phyloP scores from a whole-genome alignment of 2,329 filamentous ascomycete genomes.

The Didymellaceae sp. region DNA sequence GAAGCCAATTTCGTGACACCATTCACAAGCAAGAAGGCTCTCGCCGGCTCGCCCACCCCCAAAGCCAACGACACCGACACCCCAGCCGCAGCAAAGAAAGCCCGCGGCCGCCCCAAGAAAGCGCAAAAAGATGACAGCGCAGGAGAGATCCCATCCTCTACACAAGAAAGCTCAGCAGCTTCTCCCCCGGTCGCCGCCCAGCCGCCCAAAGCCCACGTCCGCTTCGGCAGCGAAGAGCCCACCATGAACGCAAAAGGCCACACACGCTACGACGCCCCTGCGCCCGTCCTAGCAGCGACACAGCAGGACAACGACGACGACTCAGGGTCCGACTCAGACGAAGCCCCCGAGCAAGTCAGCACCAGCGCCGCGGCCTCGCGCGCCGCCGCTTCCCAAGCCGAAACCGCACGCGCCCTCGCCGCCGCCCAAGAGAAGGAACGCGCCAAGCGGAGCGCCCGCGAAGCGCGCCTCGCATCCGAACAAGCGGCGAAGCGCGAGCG shows the following conservation, averaged over 20 bases:
- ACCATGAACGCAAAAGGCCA: slow-evolving; percentile 21
- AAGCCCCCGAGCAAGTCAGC: slow-evolving; percentile 49
- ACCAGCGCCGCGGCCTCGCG: slow-evolving; percentile 39
- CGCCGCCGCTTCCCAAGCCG: slow-evolving; percentile 36
- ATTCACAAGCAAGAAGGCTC: slow-evolving; percentile 25
- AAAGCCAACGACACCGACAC: slow-evolving; percentile 23
- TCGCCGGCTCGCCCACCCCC: slow-evolving; percentile 36
- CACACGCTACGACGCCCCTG: slow-evolving; percentile 18
- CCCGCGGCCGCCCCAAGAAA: slow-evolving; percentile 26
- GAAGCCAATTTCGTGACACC: slow-evolving; percentile 33
- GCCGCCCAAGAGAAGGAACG: slow-evolving; percentile 40
- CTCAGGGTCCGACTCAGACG: slow-evolving; percentile 44
- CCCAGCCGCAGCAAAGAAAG: slow-evolving; percentile 24
- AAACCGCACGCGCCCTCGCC: slow-evolving; percentile 37
- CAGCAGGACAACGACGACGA: slow-evolving; percentile 25
- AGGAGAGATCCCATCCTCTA: slow-evolving; percentile 39
- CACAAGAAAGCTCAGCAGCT: slow-evolving; percentile 32
- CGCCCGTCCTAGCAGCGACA: not conserved
- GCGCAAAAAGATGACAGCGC: slow-evolving; percentile 12
- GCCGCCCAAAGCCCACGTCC: slow-evolving; percentile 34
- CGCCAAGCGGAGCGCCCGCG: slow-evolving; percentile 40
- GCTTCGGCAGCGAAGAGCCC: slow-evolving; percentile 48
- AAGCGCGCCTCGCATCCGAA: slow-evolving; percentile 39
- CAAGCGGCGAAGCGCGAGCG: slow-evolving; percentile 42
- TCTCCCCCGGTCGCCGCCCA: slow-evolving; percentile 18